phyloP scores from a whole-genome alignment of 257 asterid species.

The Nicotiana benthamiana region DNA sequence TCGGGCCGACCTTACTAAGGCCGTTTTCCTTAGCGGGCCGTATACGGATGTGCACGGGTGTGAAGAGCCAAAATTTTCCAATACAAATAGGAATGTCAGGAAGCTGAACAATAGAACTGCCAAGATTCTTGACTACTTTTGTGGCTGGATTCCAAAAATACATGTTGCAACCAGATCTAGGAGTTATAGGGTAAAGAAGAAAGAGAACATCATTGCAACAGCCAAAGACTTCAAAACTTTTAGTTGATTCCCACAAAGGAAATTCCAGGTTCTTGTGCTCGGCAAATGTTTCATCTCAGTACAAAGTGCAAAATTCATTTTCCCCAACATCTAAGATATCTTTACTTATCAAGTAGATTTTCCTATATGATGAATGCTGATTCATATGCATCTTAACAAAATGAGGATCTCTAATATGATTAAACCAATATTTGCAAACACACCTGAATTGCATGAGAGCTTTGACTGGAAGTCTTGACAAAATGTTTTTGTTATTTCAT shows the following conservation, averaged over 20 bases:
- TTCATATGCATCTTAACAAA: neutral
- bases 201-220: constrained; percentile 1
- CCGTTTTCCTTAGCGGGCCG: too few species aligned
- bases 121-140: neutral
- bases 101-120: neutral
- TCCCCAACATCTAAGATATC: neutral
- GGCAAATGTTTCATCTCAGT: neutral
- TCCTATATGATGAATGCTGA: neutral
- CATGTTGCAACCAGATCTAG: neutral
- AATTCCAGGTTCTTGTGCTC: constrained; percentile 1
- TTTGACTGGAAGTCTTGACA: neutral
- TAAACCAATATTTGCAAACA: neutral
- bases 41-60: too few species aligned
- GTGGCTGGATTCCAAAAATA: neutral
- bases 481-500: neutral
- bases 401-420: neutral
- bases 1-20: too few species aligned
- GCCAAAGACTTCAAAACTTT: neutral
- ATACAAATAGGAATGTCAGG: neutral
- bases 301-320: neutral
- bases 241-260: neutral
- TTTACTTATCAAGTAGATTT: neutral
- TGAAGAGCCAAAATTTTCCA: too few species aligned
- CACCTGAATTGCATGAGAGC: neutral
- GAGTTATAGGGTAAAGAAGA: neutral